Conservation (phyloP, 1,284 basidiomycete genomes). For the Cronartium quercuum region DNA sequence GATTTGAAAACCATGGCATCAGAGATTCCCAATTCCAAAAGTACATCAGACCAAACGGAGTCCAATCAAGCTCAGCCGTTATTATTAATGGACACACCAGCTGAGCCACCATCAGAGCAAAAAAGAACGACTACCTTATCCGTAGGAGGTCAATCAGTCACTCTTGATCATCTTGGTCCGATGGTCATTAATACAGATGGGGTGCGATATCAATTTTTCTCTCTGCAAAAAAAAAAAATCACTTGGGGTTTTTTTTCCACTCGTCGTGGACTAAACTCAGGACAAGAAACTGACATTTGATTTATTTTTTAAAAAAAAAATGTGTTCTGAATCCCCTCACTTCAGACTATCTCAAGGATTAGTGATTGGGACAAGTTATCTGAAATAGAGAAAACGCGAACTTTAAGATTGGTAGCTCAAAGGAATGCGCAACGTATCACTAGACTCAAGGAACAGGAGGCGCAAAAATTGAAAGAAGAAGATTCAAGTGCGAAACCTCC, state of each 20-base stretch:
- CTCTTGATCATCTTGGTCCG: conserved; percentile 35
- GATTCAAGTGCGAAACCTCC: not conserved
- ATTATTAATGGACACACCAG: conserved; percentile 11
- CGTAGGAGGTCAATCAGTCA: conserved; percentile 11
- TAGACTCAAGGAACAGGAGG: conserved; percentile 10
- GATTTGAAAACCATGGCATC: not conserved
- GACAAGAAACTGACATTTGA: not conserved
- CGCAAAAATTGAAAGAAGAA: not conserved
- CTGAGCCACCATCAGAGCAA: not conserved
- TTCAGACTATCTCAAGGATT: conserved; percentile 35
- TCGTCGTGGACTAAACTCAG: not conserved
- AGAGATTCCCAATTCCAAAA: not conserved
- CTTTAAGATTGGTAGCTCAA: conserved; percentile 23
- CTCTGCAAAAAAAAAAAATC: not conserved
- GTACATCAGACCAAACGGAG: not conserved
- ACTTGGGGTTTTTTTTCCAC: not conserved
- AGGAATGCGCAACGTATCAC: conserved; percentile 21
- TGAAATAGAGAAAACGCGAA: conserved; percentile 18
- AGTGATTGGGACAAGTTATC: conserved; percentile 36
- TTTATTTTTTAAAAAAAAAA: not conserved
- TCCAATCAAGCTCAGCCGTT: not conserved
- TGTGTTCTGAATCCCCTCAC: not conserved
- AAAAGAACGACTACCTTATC: not conserved
- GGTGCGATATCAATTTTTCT: not conserved
- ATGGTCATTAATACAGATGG: conserved; percentile 39